A percentile compares a stretch with the other conserved stretches of the same genome.
Evolutionary conservation across 2,329 filamentous ascomycete species (phyloP).

Genomic region (Blumeriella jaapii): DNA sequence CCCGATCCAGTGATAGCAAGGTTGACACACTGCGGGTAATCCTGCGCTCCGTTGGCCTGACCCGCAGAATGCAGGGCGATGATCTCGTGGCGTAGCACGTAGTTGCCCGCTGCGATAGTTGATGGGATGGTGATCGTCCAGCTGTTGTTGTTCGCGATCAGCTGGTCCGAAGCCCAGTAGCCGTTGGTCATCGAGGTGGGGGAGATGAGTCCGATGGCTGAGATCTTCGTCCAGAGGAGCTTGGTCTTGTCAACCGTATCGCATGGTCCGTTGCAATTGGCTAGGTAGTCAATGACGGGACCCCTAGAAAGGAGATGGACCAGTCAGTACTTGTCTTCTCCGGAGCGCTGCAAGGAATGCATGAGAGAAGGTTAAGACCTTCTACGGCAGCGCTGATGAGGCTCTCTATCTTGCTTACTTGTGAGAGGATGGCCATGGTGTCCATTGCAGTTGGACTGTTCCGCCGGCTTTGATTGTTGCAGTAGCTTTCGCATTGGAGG

Average conservation of each 20-base stretch:
- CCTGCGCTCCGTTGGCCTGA: conserved; percentile 34
- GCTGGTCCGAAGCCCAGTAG: conserved; percentile 33
- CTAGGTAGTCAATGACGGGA: conserved; percentile 25
- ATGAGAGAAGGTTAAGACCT: too few relatives aligned
- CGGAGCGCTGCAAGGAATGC: too few relatives aligned
- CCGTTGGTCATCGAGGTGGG: too few relatives aligned
- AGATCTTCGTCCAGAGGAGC: conserved; percentile 35
- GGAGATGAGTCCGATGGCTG: conserved; percentile 29
- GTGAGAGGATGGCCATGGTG: conserved; percentile 51
- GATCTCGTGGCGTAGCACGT: conserved; percentile 43
- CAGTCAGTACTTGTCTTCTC: too few relatives aligned
- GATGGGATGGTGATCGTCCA: conserved; percentile 36
- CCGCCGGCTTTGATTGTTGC: conserved; percentile 50
- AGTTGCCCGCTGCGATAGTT: conserved; percentile 34
- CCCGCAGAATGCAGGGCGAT: conserved; percentile 25
- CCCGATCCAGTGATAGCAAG: conserved; percentile 37
- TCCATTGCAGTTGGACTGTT: conserved; percentile 49
- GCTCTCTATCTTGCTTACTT: too few relatives aligned
- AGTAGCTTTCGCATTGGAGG: conserved; percentile 37
- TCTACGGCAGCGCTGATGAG: too few relatives aligned
- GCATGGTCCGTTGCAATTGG: conserved; percentile 30
- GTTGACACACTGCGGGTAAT: conserved; percentile 40
- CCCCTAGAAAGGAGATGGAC: too few relatives aligned
- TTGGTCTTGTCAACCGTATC: conserved; percentile 30
- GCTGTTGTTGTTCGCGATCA: conserved; percentile 42